Conservation (phyloP, 2,329 filamentous ascomycete genomes). For the Phymatotrichopsis omnivora region DNA sequence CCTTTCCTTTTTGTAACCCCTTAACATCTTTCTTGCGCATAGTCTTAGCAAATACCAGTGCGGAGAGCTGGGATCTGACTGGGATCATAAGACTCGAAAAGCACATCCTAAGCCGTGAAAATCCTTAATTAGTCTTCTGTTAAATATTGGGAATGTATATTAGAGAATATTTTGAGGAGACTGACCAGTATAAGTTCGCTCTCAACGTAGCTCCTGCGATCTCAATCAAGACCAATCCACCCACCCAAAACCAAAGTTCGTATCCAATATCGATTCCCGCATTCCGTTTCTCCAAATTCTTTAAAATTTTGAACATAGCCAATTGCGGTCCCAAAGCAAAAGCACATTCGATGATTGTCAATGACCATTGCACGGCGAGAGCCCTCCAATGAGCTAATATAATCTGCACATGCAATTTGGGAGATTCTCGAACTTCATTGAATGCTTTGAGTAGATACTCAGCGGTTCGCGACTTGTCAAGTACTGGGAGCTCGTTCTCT, state of each 20-base stretch:
- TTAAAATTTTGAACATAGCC: slow-evolving; percentile 55
- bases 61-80: slow-evolving; percentile 57
- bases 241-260: slow-evolving; percentile 58
- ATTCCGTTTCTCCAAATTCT: slow-evolving; percentile 49
- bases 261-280: slow-evolving; percentile 40
- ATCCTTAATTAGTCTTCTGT: not conserved
- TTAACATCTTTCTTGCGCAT: slow-evolving; percentile 70
- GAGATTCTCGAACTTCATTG: slow-evolving; percentile 32
- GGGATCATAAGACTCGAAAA: slow-evolving; percentile 47
- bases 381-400: slow-evolving; percentile 47
- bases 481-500: slow-evolving; percentile 51
- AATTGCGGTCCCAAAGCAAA: slow-evolving; percentile 62
- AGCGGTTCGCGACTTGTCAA: slow-evolving; percentile 44
- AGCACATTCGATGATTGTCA: slow-evolving; percentile 47
- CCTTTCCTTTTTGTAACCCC: slow-evolving; percentile 43
- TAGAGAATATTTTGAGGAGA: not conserved
- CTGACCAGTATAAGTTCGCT: slow-evolving; percentile 23
- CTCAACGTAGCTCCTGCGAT: slow-evolving; percentile 12
- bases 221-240: slow-evolving; percentile 42
- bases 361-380: slow-evolving; percentile 49
- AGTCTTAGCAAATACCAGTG: slow-evolving; percentile 66
- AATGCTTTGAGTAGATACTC: slow-evolving; percentile 44
- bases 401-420: slow-evolving; percentile 51
- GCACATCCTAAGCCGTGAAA: slow-evolving; percentile 15
- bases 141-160: not conserved